These are phyloP conservation scores for Tricholoma hemisulphureum DNA, from an alignment of 768 basidiomycete species.

Conservation along the genomic window DNA sequence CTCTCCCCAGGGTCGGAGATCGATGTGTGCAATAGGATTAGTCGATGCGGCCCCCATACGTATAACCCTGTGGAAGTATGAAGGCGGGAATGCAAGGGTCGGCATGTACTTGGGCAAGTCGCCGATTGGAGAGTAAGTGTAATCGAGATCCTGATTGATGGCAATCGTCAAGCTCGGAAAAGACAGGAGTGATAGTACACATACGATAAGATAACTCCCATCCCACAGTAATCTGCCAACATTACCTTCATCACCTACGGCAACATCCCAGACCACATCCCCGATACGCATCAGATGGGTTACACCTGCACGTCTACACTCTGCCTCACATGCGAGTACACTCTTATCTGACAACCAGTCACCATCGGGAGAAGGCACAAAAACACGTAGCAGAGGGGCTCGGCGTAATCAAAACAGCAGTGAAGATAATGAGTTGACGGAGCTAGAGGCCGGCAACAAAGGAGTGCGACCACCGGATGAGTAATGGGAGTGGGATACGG, in stretches of 20 bases:
- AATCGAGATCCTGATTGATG: slow-evolving; percentile 71
- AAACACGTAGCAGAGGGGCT: slow-evolving; percentile 76
- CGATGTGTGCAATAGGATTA: slow-evolving; percentile 69
- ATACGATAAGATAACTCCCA: slow-evolving; percentile 81
- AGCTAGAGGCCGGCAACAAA: slow-evolving; percentile 7
- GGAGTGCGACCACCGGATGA: slow-evolving; percentile 3
- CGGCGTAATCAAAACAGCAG: slow-evolving; percentile 70
- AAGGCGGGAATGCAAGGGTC: slow-evolving; percentile 78
- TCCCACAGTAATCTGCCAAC: slow-evolving; percentile 85
- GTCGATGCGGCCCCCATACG: slow-evolving; percentile 53
- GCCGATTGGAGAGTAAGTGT: slow-evolving; percentile 71
- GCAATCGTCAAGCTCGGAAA: slow-evolving; percentile 4
- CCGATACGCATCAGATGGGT: slow-evolving; percentile 63
- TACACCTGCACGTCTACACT: slow-evolving; percentile 70
- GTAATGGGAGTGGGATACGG: slow-evolving; percentile 45
- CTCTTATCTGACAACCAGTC: slow-evolving; percentile 84
- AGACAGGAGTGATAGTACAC: slow-evolving; percentile 29
- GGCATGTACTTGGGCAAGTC: slow-evolving; percentile 81
- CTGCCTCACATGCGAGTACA: slow-evolving; percentile 79
- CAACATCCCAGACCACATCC: slow-evolving; percentile 86
- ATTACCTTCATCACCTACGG: slow-evolving; percentile 84
- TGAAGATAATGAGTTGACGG: slow-evolving; percentile 51
- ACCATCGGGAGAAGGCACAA: slow-evolving; percentile 83
- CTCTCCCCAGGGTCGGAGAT: slow-evolving; percentile 75
- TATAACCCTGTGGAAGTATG: slow-evolving; percentile 86